Conservation (phyloP, 768 basidiomycete species). For the Kondoa malvinella region DNA sequence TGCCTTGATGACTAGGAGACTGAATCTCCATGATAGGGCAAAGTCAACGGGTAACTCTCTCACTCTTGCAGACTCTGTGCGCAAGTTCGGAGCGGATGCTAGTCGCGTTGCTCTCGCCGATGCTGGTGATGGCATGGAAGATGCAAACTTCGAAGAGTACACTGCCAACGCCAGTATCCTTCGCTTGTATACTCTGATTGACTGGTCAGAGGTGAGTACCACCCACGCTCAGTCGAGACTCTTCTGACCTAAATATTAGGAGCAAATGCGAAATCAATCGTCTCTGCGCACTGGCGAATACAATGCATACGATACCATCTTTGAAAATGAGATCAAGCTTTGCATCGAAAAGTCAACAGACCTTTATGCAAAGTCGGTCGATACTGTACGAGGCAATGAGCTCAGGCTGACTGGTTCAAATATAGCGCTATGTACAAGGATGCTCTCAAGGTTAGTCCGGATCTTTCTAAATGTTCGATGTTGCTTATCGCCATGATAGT, state of each 20-base stretch:
- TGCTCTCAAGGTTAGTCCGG: slow-evolving; percentile 51
- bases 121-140: slow-evolving; percentile 91
- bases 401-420: neutral
- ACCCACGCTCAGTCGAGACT: neutral
- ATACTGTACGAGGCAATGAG: neutral
- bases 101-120: slow-evolving; percentile 82
- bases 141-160: slow-evolving; percentile 98
- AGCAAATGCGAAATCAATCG: slow-evolving; percentile 55
- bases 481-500: too few species aligned
- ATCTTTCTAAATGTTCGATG: too few species aligned
- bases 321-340: slow-evolving; percentile 77
- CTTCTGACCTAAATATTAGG: slow-evolving; percentile 37
- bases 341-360: slow-evolving; percentile 64
- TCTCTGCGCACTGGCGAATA: slow-evolving; percentile 57
- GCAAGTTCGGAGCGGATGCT: slow-evolving; percentile 94
- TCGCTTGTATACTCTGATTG: slow-evolving; percentile 70
- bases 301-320: slow-evolving; percentile 69
- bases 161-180: slow-evolving; percentile 92
- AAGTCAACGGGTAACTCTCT: slow-evolving; percentile 92
- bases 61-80: slow-evolving; percentile 69
- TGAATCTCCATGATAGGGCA: slow-evolving; percentile 22
- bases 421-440: slow-evolving; percentile 83
- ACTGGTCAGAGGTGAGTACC: slow-evolving; percentile 65
- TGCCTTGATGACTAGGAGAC: neutral
- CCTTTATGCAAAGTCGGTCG: slow-evolving; percentile 63